These are phyloP conservation scores for Laburnicola sp. DNA, from an alignment of 2,329 filamentous ascomycete genomes.

Conservation along the genomic window DNA sequence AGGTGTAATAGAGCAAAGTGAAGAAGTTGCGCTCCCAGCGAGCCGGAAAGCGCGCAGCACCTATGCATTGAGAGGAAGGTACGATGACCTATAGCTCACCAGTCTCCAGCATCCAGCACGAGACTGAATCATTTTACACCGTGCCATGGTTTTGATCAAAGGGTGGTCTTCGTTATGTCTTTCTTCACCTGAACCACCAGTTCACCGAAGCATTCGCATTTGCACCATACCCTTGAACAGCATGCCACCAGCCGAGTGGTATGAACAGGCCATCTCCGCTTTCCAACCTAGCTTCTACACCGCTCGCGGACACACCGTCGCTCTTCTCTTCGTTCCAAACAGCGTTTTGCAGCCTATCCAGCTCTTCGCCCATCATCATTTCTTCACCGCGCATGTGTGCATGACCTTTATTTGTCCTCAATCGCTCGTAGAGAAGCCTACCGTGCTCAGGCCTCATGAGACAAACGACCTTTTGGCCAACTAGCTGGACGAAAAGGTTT, in stretches of 20 bases:
- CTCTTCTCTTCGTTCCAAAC: slow-evolving; percentile 63
- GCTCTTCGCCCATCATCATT: slow-evolving; percentile 87
- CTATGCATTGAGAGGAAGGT: background rate
- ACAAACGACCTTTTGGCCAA: slow-evolving; percentile 72
- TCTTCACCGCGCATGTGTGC: slow-evolving; percentile 71
- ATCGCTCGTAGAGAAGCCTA: slow-evolving; percentile 63
- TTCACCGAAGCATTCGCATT: slow-evolving; percentile 68
- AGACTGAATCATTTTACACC: too few relatives aligned
- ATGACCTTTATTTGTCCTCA: slow-evolving; percentile 27
- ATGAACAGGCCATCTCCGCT: slow-evolving; percentile 76
- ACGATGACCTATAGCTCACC: background rate
- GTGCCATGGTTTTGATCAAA: background rate
- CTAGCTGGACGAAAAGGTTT: slow-evolving; percentile 86
- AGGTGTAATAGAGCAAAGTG: background rate
- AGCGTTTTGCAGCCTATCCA: slow-evolving; percentile 64
- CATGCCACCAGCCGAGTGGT: slow-evolving; percentile 86
- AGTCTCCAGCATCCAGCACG: too few relatives aligned
- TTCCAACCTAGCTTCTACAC: slow-evolving; percentile 53
- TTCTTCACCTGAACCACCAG: slow-evolving; percentile 74
- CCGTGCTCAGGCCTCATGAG: slow-evolving; percentile 69
- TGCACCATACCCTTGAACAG: slow-evolving; percentile 66
- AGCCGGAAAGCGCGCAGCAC: background rate
- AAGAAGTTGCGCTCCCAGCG: background rate
- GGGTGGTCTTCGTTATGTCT: background rate
- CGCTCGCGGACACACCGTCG: slow-evolving; percentile 13